phyloP scores from a whole-genome alignment of 2,329 filamentous ascomycete species.

The Xylariaceae sp. region DNA sequence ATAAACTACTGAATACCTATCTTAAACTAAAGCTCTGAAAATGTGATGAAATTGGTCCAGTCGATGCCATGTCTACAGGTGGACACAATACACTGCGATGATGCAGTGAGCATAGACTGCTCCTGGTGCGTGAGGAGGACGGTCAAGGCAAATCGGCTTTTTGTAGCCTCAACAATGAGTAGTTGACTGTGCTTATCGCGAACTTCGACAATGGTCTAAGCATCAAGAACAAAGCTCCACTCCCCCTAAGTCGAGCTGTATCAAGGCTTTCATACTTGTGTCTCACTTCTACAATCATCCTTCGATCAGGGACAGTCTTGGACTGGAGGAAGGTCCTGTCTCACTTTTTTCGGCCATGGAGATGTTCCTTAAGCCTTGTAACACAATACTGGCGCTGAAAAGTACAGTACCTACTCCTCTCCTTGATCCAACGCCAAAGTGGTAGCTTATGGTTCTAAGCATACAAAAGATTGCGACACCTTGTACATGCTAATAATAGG shows the following conservation, averaged over 20 bases:
- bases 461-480: background rate
- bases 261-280: too few relatives aligned
- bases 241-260: too few relatives aligned
- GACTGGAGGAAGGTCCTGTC: slow-evolving; percentile 5
- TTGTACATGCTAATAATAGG: background rate
- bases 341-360: slow-evolving; percentile 5
- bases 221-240: background rate
- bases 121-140: too few relatives aligned
- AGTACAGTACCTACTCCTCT: background rate
- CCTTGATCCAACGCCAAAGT: background rate
- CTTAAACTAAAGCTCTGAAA: too few relatives aligned
- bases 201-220: background rate
- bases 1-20: too few relatives aligned
- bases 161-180: too few relatives aligned
- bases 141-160: too few relatives aligned
- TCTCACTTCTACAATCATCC: background rate
- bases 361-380: background rate
- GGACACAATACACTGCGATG: too few relatives aligned
- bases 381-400: slow-evolving; percentile 3
- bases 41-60: too few relatives aligned
- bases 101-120: too few relatives aligned
- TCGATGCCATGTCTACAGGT: too few relatives aligned
- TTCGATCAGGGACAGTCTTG: background rate
- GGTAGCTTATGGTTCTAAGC: background rate
- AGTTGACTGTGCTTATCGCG: too few relatives aligned